A percentile compares a stretch with the other conserved stretches of the same genome.
Conservation (phyloP, 1,284 basidiomycete genomes). For the Austroboletus niveus region DNA sequence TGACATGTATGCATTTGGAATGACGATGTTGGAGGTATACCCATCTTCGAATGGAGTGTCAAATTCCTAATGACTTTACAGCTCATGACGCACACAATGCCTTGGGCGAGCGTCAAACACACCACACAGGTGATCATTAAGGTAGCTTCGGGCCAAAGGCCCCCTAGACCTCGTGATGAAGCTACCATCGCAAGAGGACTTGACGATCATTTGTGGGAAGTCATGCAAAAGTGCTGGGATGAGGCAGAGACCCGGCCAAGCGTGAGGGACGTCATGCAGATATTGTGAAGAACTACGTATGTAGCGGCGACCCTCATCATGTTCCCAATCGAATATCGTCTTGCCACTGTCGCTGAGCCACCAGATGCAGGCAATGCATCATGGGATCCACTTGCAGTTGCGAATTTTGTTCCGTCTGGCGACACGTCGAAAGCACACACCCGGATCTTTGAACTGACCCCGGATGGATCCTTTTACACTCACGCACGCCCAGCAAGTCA, state of each 20-base stretch:
- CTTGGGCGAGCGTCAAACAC: constrained; percentile 46
- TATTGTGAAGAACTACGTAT: constrained; percentile 8
- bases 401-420: too few species aligned
- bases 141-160: constrained; percentile 41
- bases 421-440: too few species aligned
- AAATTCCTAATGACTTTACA: constrained; percentile 18
- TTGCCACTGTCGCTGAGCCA: too few species aligned
- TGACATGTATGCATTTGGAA: constrained; percentile 53
- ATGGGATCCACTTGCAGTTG: too few species aligned
- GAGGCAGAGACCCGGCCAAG: constrained; percentile 36
- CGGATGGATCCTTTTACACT: too few species aligned
- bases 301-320: too few species aligned
- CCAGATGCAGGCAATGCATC: too few species aligned
- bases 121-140: constrained; percentile 49
- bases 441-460: too few species aligned
- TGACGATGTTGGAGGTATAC: constrained; percentile 54
- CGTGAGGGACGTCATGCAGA: constrained; percentile 39
- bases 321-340: too few species aligned
- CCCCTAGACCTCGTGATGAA: constrained; percentile 39
- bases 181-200: constrained; percentile 42
- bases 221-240: constrained; percentile 47
- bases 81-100: constrained; percentile 51
- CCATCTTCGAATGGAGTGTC: background rate
- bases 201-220: constrained; percentile 44
- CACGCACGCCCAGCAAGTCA: too few species aligned